Base-by-base conservation (phyloP, 345 rosid species). In the Salix brachista region DNA sequence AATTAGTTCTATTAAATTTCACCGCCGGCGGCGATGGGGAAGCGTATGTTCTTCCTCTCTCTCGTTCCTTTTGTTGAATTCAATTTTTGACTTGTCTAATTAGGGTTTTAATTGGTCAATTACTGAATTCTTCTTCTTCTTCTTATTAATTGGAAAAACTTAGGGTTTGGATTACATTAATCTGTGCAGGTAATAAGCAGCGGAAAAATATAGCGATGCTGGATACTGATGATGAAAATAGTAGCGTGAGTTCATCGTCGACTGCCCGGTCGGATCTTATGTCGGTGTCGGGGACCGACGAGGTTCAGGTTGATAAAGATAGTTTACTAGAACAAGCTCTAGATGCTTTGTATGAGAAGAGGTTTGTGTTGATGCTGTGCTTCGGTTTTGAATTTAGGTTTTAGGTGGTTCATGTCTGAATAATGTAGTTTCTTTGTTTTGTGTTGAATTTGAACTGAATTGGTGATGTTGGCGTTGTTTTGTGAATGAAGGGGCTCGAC, bases 341-440 rank as follows among this genome's bases (percentile, higher is more conserved):
- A 3, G 99, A 96, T 85, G 93, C 91, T 79, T 80, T 93, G 58
- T 93, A 78, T 50, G 98, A 91, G 85, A 93, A 91, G 80, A 88
- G 98, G 99, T 77, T 32, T 8, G 69, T 34, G 68, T 16, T 14
- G 39, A 39, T 2, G 50, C 13, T 13, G 50, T 4, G 17, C 18
- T 46, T 13, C 17, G 50, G 50, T 46, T 46, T 46, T 46, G 50
- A 46, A 46, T 12, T 46, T 46, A 14, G 50, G 17, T 46, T 46
- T 46, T 46, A 4, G 50, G 17, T 46, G 50, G 16, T 54, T 46
- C 32, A 7, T 16, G 28, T 39, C 56, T 41, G 41, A 30, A 5
- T 21, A 58, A 13, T 30, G 39, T 5, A 17, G 9, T 60, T 8
- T 17, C 50, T 46, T 46, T 46, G 6, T 60, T 28, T 50, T 18